A percentile compares a stretch with the other conserved stretches of the same genome.
Conservation (phyloP, 495 filamentous ascomycete species). For the Aspergillus carlsbadensis region DNA sequence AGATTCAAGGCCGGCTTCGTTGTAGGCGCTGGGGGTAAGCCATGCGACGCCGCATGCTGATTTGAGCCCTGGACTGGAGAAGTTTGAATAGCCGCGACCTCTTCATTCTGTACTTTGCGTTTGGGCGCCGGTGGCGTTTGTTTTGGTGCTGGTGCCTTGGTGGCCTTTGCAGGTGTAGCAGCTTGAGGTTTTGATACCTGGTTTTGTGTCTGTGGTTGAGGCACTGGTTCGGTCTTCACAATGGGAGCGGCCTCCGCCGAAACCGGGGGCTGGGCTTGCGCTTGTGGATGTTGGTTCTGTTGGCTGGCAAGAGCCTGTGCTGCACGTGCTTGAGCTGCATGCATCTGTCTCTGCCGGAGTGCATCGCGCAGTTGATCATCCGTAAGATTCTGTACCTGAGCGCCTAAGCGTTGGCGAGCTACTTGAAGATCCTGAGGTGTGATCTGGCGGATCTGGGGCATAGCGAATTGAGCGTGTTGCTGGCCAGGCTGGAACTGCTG, state of each 20-base stretch:
- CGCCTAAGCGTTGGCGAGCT: slow-evolving; percentile 40
- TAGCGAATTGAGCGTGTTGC: slow-evolving; percentile 24
- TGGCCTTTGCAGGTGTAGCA: slow-evolving; percentile 24
- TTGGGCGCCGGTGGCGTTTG: slow-evolving; percentile 34
- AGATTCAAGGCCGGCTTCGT: slow-evolving; percentile 30
- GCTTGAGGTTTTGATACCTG: slow-evolving; percentile 23
- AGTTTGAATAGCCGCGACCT: slow-evolving; percentile 56
- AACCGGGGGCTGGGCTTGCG: slow-evolving; percentile 35
- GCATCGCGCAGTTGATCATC: slow-evolving; percentile 57
- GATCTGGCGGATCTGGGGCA: slow-evolving; percentile 37
- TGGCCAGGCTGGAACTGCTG: slow-evolving; percentile 35
- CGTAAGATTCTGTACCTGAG: slow-evolving; percentile 34
- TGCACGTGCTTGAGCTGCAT: slow-evolving; percentile 29
- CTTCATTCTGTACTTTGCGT: slow-evolving; percentile 64
- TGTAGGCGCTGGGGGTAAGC: slow-evolving; percentile 30
- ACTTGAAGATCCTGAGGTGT: slow-evolving; percentile 46
- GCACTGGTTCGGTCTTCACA: no score
- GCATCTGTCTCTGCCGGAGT: slow-evolving; percentile 39
- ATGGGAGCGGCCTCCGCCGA: slow-evolving; percentile 24
- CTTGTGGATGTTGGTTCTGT: slow-evolving; percentile 34
- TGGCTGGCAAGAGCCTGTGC: slow-evolving; percentile 30
- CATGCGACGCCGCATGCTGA: slow-evolving; percentile 28
- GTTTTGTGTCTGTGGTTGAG: slow-evolving; percentile 18
- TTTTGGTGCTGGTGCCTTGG: slow-evolving; percentile 24
- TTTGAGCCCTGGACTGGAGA: slow-evolving; percentile 33